A percentile compares a stretch with the other conserved stretches of the same genome.
phyloP scores from a whole-genome alignment of 2,329 filamentous ascomycete species.

The Xenosphaeropsis pyriputrescens region DNA sequence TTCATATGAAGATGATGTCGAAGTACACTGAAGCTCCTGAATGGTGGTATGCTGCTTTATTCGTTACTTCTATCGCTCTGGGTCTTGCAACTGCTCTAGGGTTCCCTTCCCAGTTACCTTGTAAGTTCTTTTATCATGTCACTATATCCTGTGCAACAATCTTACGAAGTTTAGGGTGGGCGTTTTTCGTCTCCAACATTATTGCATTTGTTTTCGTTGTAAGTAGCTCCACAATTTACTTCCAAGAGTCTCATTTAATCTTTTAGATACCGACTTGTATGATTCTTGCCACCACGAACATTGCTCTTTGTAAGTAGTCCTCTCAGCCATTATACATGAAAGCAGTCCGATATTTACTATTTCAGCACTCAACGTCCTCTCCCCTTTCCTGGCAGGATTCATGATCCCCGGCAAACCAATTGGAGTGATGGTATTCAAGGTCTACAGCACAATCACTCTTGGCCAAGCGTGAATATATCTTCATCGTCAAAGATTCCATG shows the following conservation, averaged over 20 bases:
- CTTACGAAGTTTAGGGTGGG: slow-evolving; percentile 12
- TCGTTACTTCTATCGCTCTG: slow-evolving; percentile 27
- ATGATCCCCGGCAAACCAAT: slow-evolving; percentile 52
- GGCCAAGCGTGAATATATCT: slow-evolving; percentile 6
- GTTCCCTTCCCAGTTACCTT: slow-evolving; percentile 44
- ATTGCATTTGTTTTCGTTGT: slow-evolving; percentile 45
- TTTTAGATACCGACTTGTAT: slow-evolving; percentile 45
- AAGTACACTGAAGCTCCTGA: slow-evolving; percentile 36
- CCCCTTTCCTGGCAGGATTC: slow-evolving; percentile 59
- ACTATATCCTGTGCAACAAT: not conserved
- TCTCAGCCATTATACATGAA: not conserved
- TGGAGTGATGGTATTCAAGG: slow-evolving; percentile 68
- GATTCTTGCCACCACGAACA: slow-evolving; percentile 55
- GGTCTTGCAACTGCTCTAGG: slow-evolving; percentile 28
- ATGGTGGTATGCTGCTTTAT: slow-evolving; percentile 35
- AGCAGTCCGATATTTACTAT: not conserved
- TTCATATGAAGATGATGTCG: slow-evolving; percentile 36
- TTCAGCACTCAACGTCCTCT: slow-evolving; percentile 46
- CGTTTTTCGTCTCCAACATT: slow-evolving; percentile 15
- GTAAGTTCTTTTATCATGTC: not conserved
- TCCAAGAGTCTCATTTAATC: not conserved
- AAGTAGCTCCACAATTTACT: not conserved
- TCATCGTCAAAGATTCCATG: slow-evolving; percentile 24
- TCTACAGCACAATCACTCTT: slow-evolving; percentile 56
- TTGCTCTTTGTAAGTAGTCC: slow-evolving; percentile 28